Conservation (phyloP, 805 yeast genomes). For the Saccharomycopsis fermentans region DNA sequence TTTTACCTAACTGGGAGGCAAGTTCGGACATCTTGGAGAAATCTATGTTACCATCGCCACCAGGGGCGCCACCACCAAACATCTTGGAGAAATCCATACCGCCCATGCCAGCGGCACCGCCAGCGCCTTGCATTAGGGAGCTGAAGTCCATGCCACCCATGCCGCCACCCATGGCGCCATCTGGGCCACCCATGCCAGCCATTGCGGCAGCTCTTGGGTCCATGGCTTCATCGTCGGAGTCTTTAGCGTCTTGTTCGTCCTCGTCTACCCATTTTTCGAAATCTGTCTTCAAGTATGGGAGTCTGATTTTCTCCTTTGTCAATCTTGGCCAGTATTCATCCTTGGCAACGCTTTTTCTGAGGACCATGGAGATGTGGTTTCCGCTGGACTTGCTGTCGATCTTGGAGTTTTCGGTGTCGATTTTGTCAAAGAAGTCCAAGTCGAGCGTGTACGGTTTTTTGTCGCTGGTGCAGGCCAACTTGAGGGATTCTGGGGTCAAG, state of each 20-base stretch:
- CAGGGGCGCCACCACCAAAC: constrained; percentile 25
- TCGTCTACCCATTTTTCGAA: constrained; percentile 98
- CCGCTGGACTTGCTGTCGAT: constrained; percentile 54
- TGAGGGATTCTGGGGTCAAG: constrained; percentile 45
- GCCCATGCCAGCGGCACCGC: constrained; percentile 20
- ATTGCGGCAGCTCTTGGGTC: constrained; percentile 32
- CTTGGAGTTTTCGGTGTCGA: constrained; percentile 55
- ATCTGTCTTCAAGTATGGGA: constrained; percentile 80
- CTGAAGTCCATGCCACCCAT: constrained; percentile 19
- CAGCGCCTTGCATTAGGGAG: constrained; percentile 18
- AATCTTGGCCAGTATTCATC: constrained; percentile 93
- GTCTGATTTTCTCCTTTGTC: constrained; percentile 74
- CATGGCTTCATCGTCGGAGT: constrained; percentile 27
- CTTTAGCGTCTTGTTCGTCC: constrained; percentile 81
- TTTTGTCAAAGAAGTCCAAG: constrained; percentile 66
- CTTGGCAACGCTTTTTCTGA: constrained; percentile 58
- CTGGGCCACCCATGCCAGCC: constrained; percentile 27
- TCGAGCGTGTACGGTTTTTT: constrained; percentile 44
- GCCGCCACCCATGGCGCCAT: constrained; percentile 27
- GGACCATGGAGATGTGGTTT: constrained; percentile 42
- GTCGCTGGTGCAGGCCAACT: constrained; percentile 42
- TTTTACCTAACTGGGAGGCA: constrained; percentile 22
- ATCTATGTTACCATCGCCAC: constrained; percentile 25
- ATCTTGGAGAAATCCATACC: no score
- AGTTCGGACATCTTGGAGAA: constrained; percentile 21